Base-by-base conservation (phyloP, 495 filamentous ascomycete species). In the Neurospora sp. region DNA sequence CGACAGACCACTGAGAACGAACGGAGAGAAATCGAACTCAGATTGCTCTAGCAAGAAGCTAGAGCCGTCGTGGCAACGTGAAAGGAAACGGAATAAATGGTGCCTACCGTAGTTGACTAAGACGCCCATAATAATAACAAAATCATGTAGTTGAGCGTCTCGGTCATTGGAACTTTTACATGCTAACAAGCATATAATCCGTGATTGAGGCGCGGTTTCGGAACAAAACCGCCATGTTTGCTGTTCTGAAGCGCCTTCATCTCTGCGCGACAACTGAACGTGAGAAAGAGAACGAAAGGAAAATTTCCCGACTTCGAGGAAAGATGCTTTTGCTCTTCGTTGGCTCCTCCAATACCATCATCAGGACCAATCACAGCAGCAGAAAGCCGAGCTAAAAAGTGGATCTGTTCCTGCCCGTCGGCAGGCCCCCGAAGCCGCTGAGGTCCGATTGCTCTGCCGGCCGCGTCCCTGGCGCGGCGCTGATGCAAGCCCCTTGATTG, bases 1-100 rank as follows among this genome's bases (percentile, higher is more conserved):
- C 77, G 79, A 82, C 80, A 79, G 78, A 78, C 70, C 80, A 85
- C 85, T 79, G 83, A 83, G 83, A 77, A 80, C 78, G 82, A 81
- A 85, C 78, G 77, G 38, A 71, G 75, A 73, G 37, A 73, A 81
- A 77, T 83, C 80, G 78, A 79, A 81, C 83, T 82, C 83, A 81
- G 83, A 34, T 86, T 83, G 81, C 84, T 81, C 80, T 78, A 85
- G 83, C 80, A 73, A 69, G 31, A 71, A 70, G 76, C 77, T 77
- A 75, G 72, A 82, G 81, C 79, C 78, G 78, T 77, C 80, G 80
- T 77, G 81, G 81, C 80, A 79, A 77, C 70, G 70, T 39, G 39
- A n/a, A 38, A 40, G 39, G 70, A 28, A 62, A 69, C n/a, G 34
- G 34, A 37, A 72, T 70, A 2, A 70, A 72, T 43, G 15, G 24